Evolutionary conservation across 2,329 filamentous ascomycete species (phyloP).

Genomic region (Celoporthe dispersa): DNA sequence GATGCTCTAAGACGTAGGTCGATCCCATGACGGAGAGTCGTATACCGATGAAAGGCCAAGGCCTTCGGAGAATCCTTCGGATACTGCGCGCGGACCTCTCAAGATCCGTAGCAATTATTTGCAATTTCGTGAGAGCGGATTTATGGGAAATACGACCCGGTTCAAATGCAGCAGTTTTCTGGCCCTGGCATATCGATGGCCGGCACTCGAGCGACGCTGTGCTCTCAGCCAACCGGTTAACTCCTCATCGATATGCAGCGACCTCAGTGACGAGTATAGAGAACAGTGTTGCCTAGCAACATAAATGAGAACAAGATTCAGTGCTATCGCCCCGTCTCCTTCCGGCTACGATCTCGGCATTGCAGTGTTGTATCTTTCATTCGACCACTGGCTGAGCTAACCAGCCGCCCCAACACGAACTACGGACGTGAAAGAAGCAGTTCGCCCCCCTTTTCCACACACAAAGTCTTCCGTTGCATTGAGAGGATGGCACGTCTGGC

Average conservation of each 20-base stretch:
- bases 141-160: neutral
- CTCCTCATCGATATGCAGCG: neutral
- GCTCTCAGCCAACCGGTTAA: neutral
- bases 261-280: neutral
- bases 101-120: neutral
- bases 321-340: neutral
- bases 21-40: neutral
- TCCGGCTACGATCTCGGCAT: neutral
- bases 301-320: constrained; percentile 10
- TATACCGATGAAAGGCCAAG: neutral
- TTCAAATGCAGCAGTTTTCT: neutral
- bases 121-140: neutral
- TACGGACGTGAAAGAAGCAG: neutral
- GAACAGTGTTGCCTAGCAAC: constrained; percentile 5
- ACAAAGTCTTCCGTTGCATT: neutral
- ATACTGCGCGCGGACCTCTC: neutral
- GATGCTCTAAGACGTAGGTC: neutral
- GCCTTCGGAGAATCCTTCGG: neutral
- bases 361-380: neutral
- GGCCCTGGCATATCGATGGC: neutral
- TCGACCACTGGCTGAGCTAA: neutral
- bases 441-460: neutral
- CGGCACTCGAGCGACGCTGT: neutral
- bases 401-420: neutral
- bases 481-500: neutral